Conservation (phyloP, 2,329 filamentous ascomycete species). For the Paracorniculantispora psalliotae region DNA sequence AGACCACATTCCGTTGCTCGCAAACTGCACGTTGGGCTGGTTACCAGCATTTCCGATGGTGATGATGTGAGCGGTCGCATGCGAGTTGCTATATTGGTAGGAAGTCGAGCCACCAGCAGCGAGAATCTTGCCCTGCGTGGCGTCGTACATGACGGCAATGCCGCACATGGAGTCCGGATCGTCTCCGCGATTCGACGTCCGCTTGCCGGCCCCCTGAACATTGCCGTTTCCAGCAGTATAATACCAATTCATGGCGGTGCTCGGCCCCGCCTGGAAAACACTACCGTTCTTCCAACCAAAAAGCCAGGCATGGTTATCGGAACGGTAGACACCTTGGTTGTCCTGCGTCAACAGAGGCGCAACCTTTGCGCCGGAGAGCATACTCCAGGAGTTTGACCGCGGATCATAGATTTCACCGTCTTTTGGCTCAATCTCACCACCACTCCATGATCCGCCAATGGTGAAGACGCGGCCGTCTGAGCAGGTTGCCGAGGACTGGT, state of each 20-base stretch:
- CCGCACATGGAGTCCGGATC: conserved; percentile 49
- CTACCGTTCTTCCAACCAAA: conserved; percentile 41
- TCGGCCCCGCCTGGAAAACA: conserved; percentile 53
- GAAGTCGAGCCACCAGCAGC: conserved; percentile 43
- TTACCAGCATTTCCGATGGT: conserved; percentile 34
- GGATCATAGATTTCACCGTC: conserved; percentile 52
- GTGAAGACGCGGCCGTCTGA: conserved; percentile 52
- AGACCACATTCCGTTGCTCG: conserved; percentile 27
- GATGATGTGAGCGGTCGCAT: conserved; percentile 43
- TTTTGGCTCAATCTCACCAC: conserved; percentile 41
- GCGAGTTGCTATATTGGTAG: conserved; percentile 40
- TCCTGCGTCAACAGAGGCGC: conserved; percentile 46
- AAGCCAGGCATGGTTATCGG: conserved; percentile 30
- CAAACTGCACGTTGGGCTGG: background rate
- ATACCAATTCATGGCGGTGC: conserved; percentile 54
- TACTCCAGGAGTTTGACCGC: conserved; percentile 40
- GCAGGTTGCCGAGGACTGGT: conserved; percentile 46
- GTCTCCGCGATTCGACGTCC: conserved; percentile 24
- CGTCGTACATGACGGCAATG: conserved; percentile 54
- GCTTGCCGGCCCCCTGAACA: conserved; percentile 34
- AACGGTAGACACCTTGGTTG: conserved; percentile 45
- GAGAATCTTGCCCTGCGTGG: conserved; percentile 52
- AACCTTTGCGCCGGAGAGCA: conserved; percentile 37
- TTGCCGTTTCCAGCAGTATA: conserved; percentile 38
- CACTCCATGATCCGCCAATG: conserved; percentile 52